Evolutionary conservation across 495 filamentous ascomycete species (phyloP), one percentile per base, ranked within the genome.

Genomic region (Letharia lupina): DNA sequence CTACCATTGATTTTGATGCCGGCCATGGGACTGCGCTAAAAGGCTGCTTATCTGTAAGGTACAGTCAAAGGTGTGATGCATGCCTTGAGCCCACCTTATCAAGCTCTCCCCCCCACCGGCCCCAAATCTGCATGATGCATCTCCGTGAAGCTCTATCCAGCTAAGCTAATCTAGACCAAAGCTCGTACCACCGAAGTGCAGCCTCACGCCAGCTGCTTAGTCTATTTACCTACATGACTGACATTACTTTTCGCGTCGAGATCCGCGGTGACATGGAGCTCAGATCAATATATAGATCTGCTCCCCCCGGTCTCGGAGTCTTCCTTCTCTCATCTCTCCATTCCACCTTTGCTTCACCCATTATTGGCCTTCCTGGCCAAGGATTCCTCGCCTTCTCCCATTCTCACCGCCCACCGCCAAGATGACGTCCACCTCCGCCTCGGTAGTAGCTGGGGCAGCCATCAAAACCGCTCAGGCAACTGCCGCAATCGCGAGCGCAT

Each of bases 11-110:
- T 5, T 5, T 9, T 48, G 7, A 2, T 48, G 31, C 31, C 52
- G 52, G 52, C 31, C 52, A 13, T 16, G 31, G 52, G 28, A 56
- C 4, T 35, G 15, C 31, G 18, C 52, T 56, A 56, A 56, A 56
- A 56, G 31, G 20, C 23, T 56, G 50, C 63, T 65, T 65, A 65
- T 65, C 63, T 65, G 63, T 65, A 48, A 65, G 63, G 63, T 65
- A 65, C 63, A 65, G 63, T 65, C 62, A 64, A 58, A 45, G 5
- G 8, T 37, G 62, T 57, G 52, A 65, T 39, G 13, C 20, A 59
- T 47, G 40, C 15, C 2, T 48, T 59, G 10, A 15, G 7, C 23
- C 10, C 20, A 60, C 63, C 63, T 65, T 65, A 65, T 65, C 63
- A 35, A 37, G 31, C 28, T 60, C 63, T 31, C 6, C 42, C 42